Evolutionary conservation across 2,329 filamentous ascomycete species (phyloP), one percentile per base, ranked within the genome.

Genomic region (Paraphaeosphaeria sporulosa): DNA sequence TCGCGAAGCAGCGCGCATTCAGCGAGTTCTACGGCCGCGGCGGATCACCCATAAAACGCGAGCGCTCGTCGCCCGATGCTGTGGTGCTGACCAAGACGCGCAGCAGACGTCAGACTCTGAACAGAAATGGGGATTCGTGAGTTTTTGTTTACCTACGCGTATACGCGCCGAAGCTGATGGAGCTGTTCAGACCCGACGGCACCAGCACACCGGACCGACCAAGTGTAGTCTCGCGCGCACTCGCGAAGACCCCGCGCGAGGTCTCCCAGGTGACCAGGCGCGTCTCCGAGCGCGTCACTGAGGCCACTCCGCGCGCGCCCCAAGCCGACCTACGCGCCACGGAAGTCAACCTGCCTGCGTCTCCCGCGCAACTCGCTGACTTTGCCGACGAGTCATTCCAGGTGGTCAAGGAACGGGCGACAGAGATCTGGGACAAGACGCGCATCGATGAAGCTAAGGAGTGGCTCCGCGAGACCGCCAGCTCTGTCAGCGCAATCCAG

Each of bases 21-120:
- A 81, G 85, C 62, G 88, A 90, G 61, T 97, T 93, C 84, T 97
- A 92, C 82, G 87, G 85, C 74, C 89, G 90, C 76, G 69, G 62
- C 60, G 85, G 85, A 47, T 85, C 85, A 50, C 84, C 84, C 7
- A 73, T 81, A 42, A 86, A 86, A 75, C 79, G 79, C 68, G 81
- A 83, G 59, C 68, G 71, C 57, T 62, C 64, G 7, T 75, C 73
- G 38, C 69, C 72, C 5, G 79, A 82, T 34, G 69, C 78, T 27
- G 65, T 80, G 10, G 62, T 70, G 15, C 72, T 66, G 19, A 62
- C 63, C 19, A 75, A 73, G 61, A 52, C 70, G 61, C 65, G 73
- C 62, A 71, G 76, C 62, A 71, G 77, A 49, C 73, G 73, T 59
- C 74, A 68, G 57, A 77, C 74, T 40, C 64, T 75, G 55, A 62